A percentile compares a stretch with the other conserved stretches of the same genome.
These are phyloP conservation scores for Pyrus hybrid DNA, from an alignment of 331 rosid genomes.

Conservation along the genomic window DNA sequence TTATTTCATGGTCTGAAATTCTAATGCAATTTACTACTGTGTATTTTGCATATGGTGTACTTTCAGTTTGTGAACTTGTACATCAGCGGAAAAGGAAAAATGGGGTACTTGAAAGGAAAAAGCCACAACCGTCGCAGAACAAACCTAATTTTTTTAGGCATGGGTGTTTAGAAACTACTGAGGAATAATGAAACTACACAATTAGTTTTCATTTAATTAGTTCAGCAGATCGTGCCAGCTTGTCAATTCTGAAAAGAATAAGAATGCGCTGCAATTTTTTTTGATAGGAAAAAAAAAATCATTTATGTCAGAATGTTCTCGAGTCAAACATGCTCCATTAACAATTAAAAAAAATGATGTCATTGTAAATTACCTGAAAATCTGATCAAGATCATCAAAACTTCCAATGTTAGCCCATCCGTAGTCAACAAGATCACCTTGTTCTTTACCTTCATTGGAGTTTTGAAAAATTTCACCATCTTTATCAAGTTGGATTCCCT, in stretches of 20 bases:
- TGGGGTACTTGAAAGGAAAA: too few relatives aligned
- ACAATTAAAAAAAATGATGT: not conserved
- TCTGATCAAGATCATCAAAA: slow-evolving; percentile 83
- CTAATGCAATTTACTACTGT: not conserved
- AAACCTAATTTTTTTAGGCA: too few relatives aligned
- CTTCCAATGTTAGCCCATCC: slow-evolving; percentile 90
- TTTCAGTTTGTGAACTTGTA: not conserved
- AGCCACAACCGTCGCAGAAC: too few relatives aligned
- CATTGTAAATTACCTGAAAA: slow-evolving; percentile 62
- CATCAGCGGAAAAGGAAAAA: too few relatives aligned
- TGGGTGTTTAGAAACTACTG: not conserved
- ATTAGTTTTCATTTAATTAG: not conserved
- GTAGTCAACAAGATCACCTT: slow-evolving; percentile 70
- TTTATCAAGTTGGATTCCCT: slow-evolving; percentile 34
- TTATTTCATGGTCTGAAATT: not conserved
- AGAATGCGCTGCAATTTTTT: not conserved
- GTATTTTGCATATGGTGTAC: not conserved
- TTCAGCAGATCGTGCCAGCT: not conserved
- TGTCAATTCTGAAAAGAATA: not conserved
- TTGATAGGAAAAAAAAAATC: not conserved
- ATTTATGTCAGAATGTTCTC: not conserved
- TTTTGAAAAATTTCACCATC: slow-evolving; percentile 44
- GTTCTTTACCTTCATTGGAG: slow-evolving; percentile 54
- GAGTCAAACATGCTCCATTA: not conserved
- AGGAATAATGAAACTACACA: not conserved